Base-by-base conservation (phyloP, 2,329 filamentous ascomycete genomes). In the Penicillium capsulatum region DNA sequence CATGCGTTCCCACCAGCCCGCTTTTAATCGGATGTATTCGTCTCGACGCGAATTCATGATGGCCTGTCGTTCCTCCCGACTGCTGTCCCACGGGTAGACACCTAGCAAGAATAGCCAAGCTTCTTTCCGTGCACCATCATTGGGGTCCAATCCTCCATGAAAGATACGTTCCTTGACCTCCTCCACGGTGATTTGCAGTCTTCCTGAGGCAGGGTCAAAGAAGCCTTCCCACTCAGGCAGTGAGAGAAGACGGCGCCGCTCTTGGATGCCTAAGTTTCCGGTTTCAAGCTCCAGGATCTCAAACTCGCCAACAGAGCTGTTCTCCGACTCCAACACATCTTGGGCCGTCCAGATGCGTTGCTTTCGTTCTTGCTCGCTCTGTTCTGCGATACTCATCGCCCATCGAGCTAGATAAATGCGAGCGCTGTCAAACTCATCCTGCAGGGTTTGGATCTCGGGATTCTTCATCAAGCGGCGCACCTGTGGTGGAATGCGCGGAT, bases 301-400 rank as follows among this genome's bases (percentile, higher is more conserved):
- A 60, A 98, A 98, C 49, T 96, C 89, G 5, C 92, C 94, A 1
- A 98, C 86, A 44, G 89, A 88, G 19, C 88, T 96, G 50, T 96
- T 85, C 61, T 98, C 94, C 62, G 94, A 84, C 56, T 94, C 90
- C 55, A 97, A 73, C 3, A 96, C 84, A 66, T 98, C 92, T 49
- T 82, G 83, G 1, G 88, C 91, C 0, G 90, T 96, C 86, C 89
- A 98, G 58, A 95, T 90, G 32, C 90, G 76, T 63, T 90, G 84
- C 36, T 81, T 86, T 16, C 84, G 75, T 55, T 98, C 92, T 27
- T 81, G 76, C 59, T 98, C 92, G 55, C 90, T 91, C 69, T 98
- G 92, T 63, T 98, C 94, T 0, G 92, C 90, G 49, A 98, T 95
- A 6, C 89, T 89, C 92, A 98, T 97, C 2, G 92, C 92, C 92